Evolutionary conservation across 2,329 filamentous ascomycete genomes (phyloP), one percentile per base, ranked within the genome.

Genomic region (Pestalotiopsis sp.): DNA sequence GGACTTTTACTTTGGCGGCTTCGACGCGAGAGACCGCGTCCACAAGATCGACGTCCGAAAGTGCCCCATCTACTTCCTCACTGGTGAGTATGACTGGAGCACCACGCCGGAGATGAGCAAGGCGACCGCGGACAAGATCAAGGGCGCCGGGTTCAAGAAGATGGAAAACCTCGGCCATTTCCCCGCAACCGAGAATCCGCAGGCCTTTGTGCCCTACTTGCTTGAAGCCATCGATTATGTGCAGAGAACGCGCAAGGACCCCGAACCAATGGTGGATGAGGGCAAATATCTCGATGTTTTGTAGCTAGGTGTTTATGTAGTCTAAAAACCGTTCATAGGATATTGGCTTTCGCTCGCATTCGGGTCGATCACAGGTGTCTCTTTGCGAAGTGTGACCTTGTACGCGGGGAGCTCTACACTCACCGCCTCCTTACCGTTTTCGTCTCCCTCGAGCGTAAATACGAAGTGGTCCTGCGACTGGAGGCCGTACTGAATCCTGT

Each of bases 1-100:
- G 17, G 82, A 85, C 72, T 85, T 85, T 73, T 85, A 84, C 76
- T 85, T 85, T 65, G 81, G 81, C 64, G 82, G 83, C 60, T 85
- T 80, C 75, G 83, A 85, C 71, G 83, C 81, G 10, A 80, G 83
- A 30, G 74, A 78, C 13, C 79, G 82, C 66, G 77, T 84, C 44
- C 73, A 75, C 0, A 74, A 74, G 7, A 85, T 86, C 72, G 79
- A 86, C 69, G 83, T 81, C 3, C 81, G 82, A 69, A 79, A 77
- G 67, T 85, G 83, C 67, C 83, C 83, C 2, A 81, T 85, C 1
- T 85, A 80, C 74, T 84, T 85, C 81, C 75, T 85, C 39, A 85
- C 82, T 0, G 83, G 83, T 64, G 66, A 69, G 26, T 69, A 66
- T 26, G 68, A 69, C 20, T 69, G 68, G 68, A 68, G 68, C 39